Evolutionary conservation across 345 rosid genomes (phyloP).

Genomic region (Linum tenue): DNA sequence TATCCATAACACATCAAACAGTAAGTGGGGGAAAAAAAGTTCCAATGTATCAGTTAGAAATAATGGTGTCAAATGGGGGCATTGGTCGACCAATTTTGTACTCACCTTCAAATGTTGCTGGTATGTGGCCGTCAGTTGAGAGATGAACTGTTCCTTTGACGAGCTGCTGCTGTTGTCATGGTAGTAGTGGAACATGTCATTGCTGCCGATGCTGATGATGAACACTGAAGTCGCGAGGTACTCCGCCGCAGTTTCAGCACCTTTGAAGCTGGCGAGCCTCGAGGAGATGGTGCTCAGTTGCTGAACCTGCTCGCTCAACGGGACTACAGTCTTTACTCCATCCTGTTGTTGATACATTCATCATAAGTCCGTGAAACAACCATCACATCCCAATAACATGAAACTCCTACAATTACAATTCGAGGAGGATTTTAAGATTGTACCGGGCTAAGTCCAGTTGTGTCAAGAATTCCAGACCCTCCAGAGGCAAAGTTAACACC

Average conservation of each 20-base stretch:
- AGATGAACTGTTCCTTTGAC: slow-evolving; percentile 11
- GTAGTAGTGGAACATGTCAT: neutral
- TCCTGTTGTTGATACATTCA: neutral
- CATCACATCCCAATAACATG: neutral
- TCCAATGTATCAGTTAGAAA: neutral
- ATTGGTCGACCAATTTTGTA: too few species aligned
- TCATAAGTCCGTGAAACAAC: neutral
- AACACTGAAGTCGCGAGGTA: neutral
- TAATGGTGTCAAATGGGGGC: neutral
- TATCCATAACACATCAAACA: neutral
- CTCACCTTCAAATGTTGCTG: slow-evolving; percentile 21
- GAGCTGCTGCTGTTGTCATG: neutral
- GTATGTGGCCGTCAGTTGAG: slow-evolving; percentile 14
- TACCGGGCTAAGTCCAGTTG: slow-evolving; percentile 14
- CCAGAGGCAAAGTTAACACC: slow-evolving; percentile 25
- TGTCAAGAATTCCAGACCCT: slow-evolving; percentile 16
- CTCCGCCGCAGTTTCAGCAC: neutral
- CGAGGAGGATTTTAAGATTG: neutral
- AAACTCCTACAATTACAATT: neutral
- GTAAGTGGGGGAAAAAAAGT: neutral
- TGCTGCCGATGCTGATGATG: neutral
- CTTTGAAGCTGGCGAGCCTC: neutral
- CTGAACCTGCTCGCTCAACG: neutral
- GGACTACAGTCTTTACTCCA: neutral
- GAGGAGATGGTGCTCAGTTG: neutral